Evolutionary conservation across 23 red algal genomes (phyloP).

Genomic region (Gracilaria caudata): DNA sequence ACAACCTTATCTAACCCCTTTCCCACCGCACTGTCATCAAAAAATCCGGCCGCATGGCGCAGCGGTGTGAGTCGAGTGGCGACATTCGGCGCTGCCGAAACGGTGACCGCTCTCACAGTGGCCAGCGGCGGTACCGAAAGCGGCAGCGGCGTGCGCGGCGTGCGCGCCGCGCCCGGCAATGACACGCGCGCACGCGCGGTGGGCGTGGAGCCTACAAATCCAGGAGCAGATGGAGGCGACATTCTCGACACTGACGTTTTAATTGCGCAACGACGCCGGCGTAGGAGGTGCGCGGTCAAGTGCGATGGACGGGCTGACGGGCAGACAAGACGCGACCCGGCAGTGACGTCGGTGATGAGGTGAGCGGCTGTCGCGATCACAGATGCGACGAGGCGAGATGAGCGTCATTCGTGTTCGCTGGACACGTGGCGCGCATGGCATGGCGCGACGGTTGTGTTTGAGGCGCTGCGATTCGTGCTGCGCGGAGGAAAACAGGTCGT

Average conservation of each 20-base stretch:
- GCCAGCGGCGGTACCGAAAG: neutral
- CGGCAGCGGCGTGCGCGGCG: neutral
- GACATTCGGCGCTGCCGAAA: neutral
- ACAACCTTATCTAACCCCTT: constrained; percentile 43
- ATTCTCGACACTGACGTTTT: neutral
- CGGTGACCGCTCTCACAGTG: neutral
- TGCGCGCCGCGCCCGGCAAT: neutral
- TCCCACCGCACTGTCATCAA: neutral
- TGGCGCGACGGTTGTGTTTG: neutral
- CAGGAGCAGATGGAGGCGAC: constrained; percentile 6
- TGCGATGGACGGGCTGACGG: no score
- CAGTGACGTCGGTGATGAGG: neutral
- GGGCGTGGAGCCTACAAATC: constrained; percentile 21
- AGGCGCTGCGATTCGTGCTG: neutral
- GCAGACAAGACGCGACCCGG: no score
- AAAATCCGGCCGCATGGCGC: neutral
- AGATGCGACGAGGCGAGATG: constrained; percentile 15
- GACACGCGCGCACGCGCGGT: constrained; percentile 2
- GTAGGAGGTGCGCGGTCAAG: no score
- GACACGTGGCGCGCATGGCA: constrained; percentile 23
- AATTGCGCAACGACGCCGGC: neutral
- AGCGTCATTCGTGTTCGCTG: neutral
- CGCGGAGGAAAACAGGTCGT: neutral
- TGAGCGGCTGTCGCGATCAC: constrained; percentile 3
- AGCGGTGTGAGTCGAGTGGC: neutral